Evolutionary conservation across 768 basidiomycete species (phyloP).

Genomic region (Trametes gibbosa): DNA sequence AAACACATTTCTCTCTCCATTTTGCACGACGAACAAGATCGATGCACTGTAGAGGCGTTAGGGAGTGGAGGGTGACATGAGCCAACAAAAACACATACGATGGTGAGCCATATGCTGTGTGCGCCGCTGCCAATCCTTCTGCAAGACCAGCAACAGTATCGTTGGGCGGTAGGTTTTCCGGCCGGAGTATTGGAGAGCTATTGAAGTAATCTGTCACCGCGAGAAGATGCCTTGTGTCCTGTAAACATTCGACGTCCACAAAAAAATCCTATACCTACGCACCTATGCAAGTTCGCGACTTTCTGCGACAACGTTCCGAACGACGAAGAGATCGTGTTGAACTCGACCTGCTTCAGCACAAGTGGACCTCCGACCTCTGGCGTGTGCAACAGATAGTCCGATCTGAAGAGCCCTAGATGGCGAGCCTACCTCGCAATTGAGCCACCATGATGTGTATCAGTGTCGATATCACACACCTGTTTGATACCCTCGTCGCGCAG

Average conservation of each 20-base stretch:
- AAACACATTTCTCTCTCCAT: conserved; percentile 89
- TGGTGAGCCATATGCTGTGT: conserved; percentile 62
- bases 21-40: conserved; percentile 88
- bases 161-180: conserved; percentile 69
- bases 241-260: neutral
- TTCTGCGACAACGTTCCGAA: conserved; percentile 79
- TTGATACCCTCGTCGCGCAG: conserved; percentile 61
- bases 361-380: conserved; percentile 34
- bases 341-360: conserved; percentile 90
- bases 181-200: conserved; percentile 48
- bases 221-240: conserved; percentile 56
- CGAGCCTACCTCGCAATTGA: conserved; percentile 55
- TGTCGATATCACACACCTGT: conserved; percentile 40
- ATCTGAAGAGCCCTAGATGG: conserved; percentile 89
- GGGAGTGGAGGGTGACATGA: neutral
- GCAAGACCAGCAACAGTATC: conserved; percentile 67
- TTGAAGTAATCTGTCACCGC: conserved; percentile 66
- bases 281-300: conserved; percentile 76
- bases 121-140: conserved; percentile 75
- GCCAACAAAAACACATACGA: conserved; percentile 40
- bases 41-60: conserved; percentile 35
- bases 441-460: neutral
- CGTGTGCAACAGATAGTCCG: conserved; percentile 87
- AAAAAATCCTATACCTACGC: conserved; percentile 7
- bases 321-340: conserved; percentile 94